Conservation (phyloP, 1,284 basidiomycete genomes). For the Phellinidium pouzarii region DNA sequence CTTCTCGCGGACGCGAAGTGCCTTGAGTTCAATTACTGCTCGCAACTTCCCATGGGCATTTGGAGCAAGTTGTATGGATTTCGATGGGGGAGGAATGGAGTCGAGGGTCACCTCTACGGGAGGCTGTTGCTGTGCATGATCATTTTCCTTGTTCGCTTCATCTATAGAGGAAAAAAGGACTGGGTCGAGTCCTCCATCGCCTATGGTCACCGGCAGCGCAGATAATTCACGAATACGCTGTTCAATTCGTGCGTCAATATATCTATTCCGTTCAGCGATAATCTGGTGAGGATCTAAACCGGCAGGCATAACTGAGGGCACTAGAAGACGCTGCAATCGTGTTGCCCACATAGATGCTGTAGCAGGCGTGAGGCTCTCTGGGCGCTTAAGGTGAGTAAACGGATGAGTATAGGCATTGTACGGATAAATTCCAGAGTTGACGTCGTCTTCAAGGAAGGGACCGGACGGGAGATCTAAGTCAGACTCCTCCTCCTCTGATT, state of each 20-base stretch:
- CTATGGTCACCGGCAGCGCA: conserved; percentile 74
- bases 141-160: conserved; percentile 42
- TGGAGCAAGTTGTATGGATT: conserved; percentile 43
- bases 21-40: conserved; percentile 92
- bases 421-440: conserved; percentile 81
- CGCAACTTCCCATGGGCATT: conserved; percentile 75
- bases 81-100: conserved; percentile 4
- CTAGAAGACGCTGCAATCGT: conserved; percentile 73
- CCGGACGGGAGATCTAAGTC: conserved; percentile 53
- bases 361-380: conserved; percentile 46
- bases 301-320: conserved; percentile 87
- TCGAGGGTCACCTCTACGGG: conserved; percentile 17
- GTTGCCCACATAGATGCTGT: conserved; percentile 46
- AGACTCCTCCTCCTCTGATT: conserved; percentile 26
- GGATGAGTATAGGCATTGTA: conserved; percentile 94
- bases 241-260: conserved; percentile 83
- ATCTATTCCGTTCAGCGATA: conserved; percentile 87
- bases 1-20: conserved; percentile 85
- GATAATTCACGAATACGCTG: conserved; percentile 91
- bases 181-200: conserved; percentile 64
- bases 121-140: conserved; percentile 25
- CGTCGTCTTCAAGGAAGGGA: conserved; percentile 74
- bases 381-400: conserved; percentile 67
- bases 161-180: conserved; percentile 35
- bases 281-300: conserved; percentile 91